Evolutionary conservation across 1,284 basidiomycete species (phyloP).

Genomic region (Austropuccinia psidii): DNA sequence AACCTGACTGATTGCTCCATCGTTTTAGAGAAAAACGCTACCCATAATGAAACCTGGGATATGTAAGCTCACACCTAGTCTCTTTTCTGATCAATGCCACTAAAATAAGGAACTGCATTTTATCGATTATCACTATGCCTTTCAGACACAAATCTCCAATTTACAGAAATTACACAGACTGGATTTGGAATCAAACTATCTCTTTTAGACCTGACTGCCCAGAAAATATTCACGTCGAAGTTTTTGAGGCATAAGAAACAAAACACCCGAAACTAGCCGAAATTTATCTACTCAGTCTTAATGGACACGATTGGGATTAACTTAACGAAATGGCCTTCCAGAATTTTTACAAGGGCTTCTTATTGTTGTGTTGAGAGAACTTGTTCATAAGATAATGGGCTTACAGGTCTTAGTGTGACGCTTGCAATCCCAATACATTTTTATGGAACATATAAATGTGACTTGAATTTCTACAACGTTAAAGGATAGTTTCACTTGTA

Average conservation of each 20-base stretch:
- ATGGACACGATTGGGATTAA: neutral
- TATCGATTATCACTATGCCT: neutral
- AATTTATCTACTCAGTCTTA: neutral
- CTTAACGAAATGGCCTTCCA: too few relatives aligned
- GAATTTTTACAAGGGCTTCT: too few relatives aligned
- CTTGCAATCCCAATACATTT: too few relatives aligned
- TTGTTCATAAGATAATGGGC: too few relatives aligned
- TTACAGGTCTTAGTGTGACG: too few relatives aligned
- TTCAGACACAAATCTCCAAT: slow-evolving; percentile 14
- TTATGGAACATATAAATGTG: too few relatives aligned
- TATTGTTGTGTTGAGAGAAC: too few relatives aligned
- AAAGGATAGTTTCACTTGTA: too few relatives aligned
- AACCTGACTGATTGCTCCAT: slow-evolving; percentile 27
- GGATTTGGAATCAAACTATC: slow-evolving; percentile 19
- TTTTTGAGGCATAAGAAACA: slow-evolving; percentile 9
- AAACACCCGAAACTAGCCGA: neutral
- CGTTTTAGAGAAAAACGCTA: neutral
- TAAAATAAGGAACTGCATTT: neutral
- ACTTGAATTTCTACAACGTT: too few relatives aligned
- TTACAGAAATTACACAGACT: neutral
- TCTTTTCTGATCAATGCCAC: neutral
- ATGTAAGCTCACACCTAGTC: neutral
- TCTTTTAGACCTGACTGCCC: slow-evolving; percentile 26
- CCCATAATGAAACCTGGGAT: neutral
- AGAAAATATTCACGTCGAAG: slow-evolving; percentile 28